A percentile compares a stretch with the other conserved stretches of the same genome.
Evolutionary conservation across 371 early-diverging fungal genomes (phyloP).

Genomic region (Mucor irregularis): DNA sequence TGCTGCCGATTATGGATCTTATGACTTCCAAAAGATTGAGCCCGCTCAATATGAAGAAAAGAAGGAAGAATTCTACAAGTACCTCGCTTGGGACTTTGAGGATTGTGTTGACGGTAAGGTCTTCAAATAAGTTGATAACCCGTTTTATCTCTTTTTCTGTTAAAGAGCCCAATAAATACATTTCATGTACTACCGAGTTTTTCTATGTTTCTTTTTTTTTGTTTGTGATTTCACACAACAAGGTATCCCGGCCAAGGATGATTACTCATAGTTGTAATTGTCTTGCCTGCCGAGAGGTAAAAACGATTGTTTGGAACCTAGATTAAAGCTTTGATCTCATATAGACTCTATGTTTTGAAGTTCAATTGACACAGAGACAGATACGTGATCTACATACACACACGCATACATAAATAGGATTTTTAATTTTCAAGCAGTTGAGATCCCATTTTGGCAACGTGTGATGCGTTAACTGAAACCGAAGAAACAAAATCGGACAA

Average conservation of each 20-base stretch:
- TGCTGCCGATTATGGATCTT: conserved; percentile 89
- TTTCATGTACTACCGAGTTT: too few species aligned
- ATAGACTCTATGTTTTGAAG: conserved; percentile 29
- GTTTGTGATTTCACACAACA: not conserved
- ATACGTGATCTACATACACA: conserved; percentile 34
- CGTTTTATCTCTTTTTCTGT: too few species aligned
- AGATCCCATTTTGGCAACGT: not conserved
- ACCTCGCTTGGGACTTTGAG: conserved; percentile 53
- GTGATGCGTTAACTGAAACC: too few species aligned
- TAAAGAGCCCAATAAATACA: too few species aligned
- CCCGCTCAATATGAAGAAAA: conserved; percentile 59
- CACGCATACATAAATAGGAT: not conserved
- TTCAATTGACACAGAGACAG: conserved; percentile 27
- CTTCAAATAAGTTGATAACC: conserved; percentile 85
- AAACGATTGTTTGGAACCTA: conserved; percentile 31
- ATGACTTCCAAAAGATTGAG: conserved; percentile 81
- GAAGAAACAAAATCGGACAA: too few species aligned
- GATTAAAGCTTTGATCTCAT: conserved; percentile 25
- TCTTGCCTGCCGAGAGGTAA: conserved; percentile 41
- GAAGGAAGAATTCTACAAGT: conserved; percentile 53
- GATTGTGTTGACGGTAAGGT: conserved; percentile 55
- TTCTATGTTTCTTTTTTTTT: not conserved
- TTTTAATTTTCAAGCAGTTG: not conserved
- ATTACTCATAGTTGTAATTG: conserved; percentile 35
- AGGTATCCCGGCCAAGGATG: conserved; percentile 40